Percentiles rank a stretch among this genome's conserved stretches.
Conservation (phyloP, 805 yeast genomes). For the fission yeast (Schizosaccharomyces pombe) region DNA sequence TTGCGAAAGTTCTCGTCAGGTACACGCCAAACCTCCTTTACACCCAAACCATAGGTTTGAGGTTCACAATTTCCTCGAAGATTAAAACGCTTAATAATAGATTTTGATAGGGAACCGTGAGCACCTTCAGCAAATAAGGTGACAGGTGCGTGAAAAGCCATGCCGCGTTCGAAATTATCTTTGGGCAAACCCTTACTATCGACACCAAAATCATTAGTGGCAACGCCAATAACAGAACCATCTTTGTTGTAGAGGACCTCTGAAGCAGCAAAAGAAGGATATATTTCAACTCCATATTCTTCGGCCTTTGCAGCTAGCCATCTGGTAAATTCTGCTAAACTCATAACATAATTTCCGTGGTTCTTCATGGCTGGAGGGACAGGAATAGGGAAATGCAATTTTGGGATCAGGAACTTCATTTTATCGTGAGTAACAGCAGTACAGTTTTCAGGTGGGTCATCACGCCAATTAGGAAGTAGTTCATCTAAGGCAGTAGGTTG, state of each 20-base stretch:
- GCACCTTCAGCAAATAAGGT: constrained; percentile 96
- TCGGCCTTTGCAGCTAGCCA: constrained; percentile 75
- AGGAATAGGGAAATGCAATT: constrained; percentile 47
- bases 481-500: constrained; percentile 79
- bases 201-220: constrained; percentile 82
- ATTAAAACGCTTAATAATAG: constrained; percentile 42
- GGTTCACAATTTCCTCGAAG: constrained; percentile 36
- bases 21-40: constrained; percentile 95
- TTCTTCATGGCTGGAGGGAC: constrained; percentile 85
- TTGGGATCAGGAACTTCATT: constrained; percentile 43
- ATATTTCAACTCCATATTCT: constrained; percentile 78
- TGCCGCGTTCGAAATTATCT: constrained; percentile 75
- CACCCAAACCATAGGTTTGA: constrained; percentile 88
- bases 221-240: constrained; percentile 56
- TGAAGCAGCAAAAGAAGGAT: constrained; percentile 64
- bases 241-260: constrained; percentile 30
- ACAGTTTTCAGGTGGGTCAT: constrained; percentile 20
- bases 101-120: constrained; percentile 77
- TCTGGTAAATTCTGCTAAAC: constrained; percentile 58
- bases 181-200: constrained; percentile 53
- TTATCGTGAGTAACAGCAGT: constrained; percentile 57
- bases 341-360: constrained; percentile 62
- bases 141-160: constrained; percentile 82
- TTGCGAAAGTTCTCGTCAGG: constrained; percentile 52
- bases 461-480: constrained; percentile 42